A percentile compares a stretch with the other conserved stretches of the same genome.
Evolutionary conservation across 148 eudicot species (phyloP).

Genomic region (Polygonum maritimum): DNA sequence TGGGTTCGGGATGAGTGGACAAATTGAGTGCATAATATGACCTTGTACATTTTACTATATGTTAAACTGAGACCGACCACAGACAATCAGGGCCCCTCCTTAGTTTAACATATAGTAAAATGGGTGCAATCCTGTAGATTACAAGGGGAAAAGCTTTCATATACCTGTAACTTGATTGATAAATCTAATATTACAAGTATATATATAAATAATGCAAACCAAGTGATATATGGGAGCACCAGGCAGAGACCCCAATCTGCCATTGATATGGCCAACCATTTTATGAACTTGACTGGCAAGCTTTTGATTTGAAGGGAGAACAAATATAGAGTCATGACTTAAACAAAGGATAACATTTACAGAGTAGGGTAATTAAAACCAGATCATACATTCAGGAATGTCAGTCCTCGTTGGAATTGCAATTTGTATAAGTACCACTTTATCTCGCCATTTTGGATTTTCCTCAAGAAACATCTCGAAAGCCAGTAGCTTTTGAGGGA

Average conservation of each 20-base stretch:
- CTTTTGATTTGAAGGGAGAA: slow-evolving; percentile 53
- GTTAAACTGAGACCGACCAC: too few relatives aligned
- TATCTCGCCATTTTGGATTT: slow-evolving; percentile 49
- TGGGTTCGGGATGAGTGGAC: too few relatives aligned
- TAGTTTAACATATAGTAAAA: too few relatives aligned
- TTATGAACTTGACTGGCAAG: slow-evolving; percentile 92
- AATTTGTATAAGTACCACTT: slow-evolving; percentile 53
- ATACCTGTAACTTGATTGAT: background rate
- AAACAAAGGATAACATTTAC: background rate
- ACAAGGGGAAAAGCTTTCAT: background rate
- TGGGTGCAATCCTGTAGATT: slow-evolving; percentile 58
- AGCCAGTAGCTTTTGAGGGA: slow-evolving; percentile 61
- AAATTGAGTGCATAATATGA: too few relatives aligned
- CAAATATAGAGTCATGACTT: too few relatives aligned
- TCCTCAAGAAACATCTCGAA: slow-evolving; percentile 63
- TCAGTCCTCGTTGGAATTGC: slow-evolving; percentile 68
- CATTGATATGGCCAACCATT: slow-evolving; percentile 89
- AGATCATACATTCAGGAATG: slow-evolving; percentile 51
- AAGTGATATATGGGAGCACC: slow-evolving; percentile 85
- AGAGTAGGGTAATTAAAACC: background rate
- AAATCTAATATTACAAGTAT: background rate
- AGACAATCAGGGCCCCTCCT: too few relatives aligned
- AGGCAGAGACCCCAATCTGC: slow-evolving; percentile 72
- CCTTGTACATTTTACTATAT: too few relatives aligned
- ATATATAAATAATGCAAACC: slow-evolving; percentile 29